Conservation (phyloP, 495 filamentous ascomycete species). For the Penicillium desertorum region DNA sequence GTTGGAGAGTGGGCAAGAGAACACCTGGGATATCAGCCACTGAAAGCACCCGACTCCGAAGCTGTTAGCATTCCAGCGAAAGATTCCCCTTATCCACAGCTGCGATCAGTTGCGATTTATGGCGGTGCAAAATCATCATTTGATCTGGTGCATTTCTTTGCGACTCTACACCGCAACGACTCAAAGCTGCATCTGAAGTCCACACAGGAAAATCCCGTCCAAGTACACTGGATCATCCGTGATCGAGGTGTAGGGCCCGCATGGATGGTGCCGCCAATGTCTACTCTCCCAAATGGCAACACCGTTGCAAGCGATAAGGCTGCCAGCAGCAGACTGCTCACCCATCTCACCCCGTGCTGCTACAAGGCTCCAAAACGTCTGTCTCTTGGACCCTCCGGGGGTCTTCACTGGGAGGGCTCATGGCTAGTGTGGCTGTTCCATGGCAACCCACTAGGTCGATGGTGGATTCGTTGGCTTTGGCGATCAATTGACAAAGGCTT, state of each 20-base stretch:
- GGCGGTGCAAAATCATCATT: constrained; percentile 69
- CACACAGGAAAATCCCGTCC: constrained; percentile 40
- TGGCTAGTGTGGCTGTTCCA: constrained; percentile 48
- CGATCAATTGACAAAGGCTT: constrained; percentile 22
- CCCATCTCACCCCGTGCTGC: constrained; percentile 52
- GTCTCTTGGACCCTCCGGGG: constrained; percentile 27
- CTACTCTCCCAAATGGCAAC: constrained; percentile 51
- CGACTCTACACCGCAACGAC: constrained; percentile 35
- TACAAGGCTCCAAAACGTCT: constrained; percentile 40
- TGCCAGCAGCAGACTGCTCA: constrained; percentile 54
- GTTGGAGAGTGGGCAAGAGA: constrained; percentile 36
- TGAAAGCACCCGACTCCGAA: constrained; percentile 2
- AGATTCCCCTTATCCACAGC: not conserved
- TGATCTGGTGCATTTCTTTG: constrained; percentile 68
- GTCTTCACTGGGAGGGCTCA: constrained; percentile 50
- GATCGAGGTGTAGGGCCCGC: constrained; percentile 49
- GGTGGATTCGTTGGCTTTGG: constrained; percentile 28
- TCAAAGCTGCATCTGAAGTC: constrained; percentile 14
- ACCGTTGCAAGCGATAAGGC: constrained; percentile 54
- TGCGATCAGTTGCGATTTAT: constrained; percentile 53
- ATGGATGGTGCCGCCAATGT: constrained; percentile 30
- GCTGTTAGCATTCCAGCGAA: not conserved
- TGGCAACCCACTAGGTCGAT: constrained; percentile 30
- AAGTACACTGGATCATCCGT: constrained; percentile 73
- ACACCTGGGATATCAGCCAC: constrained; percentile 28